Percentiles rank a stretch among this genome's conserved stretches.
phyloP scores from a whole-genome alignment of 164 flowering plant genomes.

The Magnolia kwangsiensis region DNA sequence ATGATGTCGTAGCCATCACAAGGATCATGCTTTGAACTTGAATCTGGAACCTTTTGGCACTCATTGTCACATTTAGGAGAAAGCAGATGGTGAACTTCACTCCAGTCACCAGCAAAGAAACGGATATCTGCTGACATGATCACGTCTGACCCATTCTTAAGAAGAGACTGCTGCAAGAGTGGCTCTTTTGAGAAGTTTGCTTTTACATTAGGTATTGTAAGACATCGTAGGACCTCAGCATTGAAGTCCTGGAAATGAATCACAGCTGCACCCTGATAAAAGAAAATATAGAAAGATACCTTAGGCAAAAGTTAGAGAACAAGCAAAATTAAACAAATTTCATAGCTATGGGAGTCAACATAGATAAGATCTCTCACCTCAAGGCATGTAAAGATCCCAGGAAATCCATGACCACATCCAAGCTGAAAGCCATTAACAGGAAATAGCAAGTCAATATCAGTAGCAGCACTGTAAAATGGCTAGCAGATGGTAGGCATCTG shows the following conservation, averaged over 20 bases:
- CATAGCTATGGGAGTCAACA: not conserved
- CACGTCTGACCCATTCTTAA: conserved; percentile 11
- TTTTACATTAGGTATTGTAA: conserved; percentile 81
- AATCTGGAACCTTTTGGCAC: conserved; percentile 4
- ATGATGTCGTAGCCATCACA: conserved; percentile 70
- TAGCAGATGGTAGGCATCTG: not conserved
- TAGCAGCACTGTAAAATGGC: not conserved
- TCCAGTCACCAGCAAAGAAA: conserved; percentile 87
- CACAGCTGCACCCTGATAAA: conserved; percentile 62
- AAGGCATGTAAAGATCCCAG: conserved; percentile 72
- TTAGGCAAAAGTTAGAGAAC: not conserved
- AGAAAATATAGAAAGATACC: not conserved
- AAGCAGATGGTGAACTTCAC: conserved; percentile 60
- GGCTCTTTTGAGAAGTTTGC: conserved; percentile 47
- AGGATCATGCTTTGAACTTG: conserved; percentile 15
- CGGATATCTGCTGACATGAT: conserved; percentile 42
- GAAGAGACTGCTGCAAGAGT: conserved; percentile 1
- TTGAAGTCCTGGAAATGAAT: conserved; percentile 96
- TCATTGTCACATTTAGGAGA: conserved; percentile 25
- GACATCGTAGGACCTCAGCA: conserved; percentile 77
- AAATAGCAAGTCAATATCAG: not conserved
- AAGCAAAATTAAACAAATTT: not conserved
- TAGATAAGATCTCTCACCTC: conserved; percentile 42
- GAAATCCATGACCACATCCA: conserved; percentile 95
- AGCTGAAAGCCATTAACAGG: conserved; percentile 43